Base-by-base conservation (phyloP, 2,329 filamentous ascomycete genomes). In the Exophiala aquamarina region DNA sequence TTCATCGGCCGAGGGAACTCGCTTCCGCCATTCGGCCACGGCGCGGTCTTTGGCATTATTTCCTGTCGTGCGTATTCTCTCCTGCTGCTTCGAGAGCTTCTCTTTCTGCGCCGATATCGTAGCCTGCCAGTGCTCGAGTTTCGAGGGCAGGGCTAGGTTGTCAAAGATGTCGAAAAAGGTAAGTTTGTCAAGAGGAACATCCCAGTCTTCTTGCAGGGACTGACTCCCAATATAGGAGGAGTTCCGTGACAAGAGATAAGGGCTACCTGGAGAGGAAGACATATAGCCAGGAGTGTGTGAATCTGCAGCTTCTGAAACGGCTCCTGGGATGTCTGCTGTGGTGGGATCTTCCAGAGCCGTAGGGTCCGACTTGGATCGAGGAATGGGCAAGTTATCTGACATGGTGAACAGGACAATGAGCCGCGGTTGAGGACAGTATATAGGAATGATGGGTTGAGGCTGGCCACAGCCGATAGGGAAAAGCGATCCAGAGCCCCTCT, bases 81-180 rank as follows among this genome's bases (percentile, higher is more conserved):
- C 86, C 60, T 87, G 82, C 52, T 93, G 92, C 62, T 83, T 83
- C 53, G 84, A 84, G 23, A 97, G 86, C 67, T 88, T 93, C 59
- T 93, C 84, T 3, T 84, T 92, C 69, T 96, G 91, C 4, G 83
- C 81, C 20, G 85, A 85, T 49, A 97, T 77, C 29, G 87, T 86
- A 60, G 81, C 86, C 63, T 96, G 91, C 56, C 96, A 78, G 72
- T 87, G 93, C 69, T 97, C 93, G 15, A 98, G 78, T 59, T 92
- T 87, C 62, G 95, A 87, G 1, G 90, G 86, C 23, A 98, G 75
- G 4, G 91, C 88, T 55, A 98, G 70, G 65, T 96, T 97, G 70
- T 96, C 92, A 57, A 98, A 80, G 39, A 98, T 78, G 64, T 98
- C 93, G 61, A 98, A 89, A 48, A 97, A 82, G 31, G 87, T 91